Evolutionary conservation across 306 rosid genomes (phyloP), one percentile per base, ranked within the genome.

Genomic region (Quercus aquifolioides): DNA sequence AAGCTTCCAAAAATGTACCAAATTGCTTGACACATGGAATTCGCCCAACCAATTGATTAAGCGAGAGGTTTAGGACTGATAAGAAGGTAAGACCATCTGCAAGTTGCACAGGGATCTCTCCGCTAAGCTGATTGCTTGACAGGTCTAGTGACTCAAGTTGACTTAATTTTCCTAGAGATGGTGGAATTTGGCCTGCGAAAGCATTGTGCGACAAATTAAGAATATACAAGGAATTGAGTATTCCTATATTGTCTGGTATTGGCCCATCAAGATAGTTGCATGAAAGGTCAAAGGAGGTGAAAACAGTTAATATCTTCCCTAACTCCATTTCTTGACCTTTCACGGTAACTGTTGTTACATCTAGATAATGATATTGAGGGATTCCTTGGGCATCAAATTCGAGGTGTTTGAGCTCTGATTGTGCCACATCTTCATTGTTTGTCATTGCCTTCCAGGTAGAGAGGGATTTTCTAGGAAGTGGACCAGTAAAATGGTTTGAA

Each of bases 181-280:
- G 0, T 6, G 87, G 91, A 4, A 88, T 88, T 72, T 21, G 0
- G 0, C 85, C 84, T 3, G 69, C 63, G 56, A 88, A 3, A 41
- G 77, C 55, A 78, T 88, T 88, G 0, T 1, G 21, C 3, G 91
- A 88, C 55, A 88, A 38, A 86, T 88, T 85, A 12, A 88, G 91
- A 30, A 2, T 13, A 55, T 69, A 55, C 19, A 88, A 80, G 0
- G 82, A 74, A 21, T 6, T 76, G 12, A 88, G 74, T 1, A 25
- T 0, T 30, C 85, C 87, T 11, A 81, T 5, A 21, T 83, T 43
- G 13, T 6, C 1, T 4, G 89, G 82, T 60, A 88, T 78, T 18
- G 62, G 17, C 63, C 91, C 91, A 2, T 0, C 11, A 15, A 88
- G 81, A 1, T 26, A 1, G 79, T 88, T 88, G 78, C n/a, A 0